phyloP scores from a whole-genome alignment of 345 rosid species.

The Ceriops zippeliana region DNA sequence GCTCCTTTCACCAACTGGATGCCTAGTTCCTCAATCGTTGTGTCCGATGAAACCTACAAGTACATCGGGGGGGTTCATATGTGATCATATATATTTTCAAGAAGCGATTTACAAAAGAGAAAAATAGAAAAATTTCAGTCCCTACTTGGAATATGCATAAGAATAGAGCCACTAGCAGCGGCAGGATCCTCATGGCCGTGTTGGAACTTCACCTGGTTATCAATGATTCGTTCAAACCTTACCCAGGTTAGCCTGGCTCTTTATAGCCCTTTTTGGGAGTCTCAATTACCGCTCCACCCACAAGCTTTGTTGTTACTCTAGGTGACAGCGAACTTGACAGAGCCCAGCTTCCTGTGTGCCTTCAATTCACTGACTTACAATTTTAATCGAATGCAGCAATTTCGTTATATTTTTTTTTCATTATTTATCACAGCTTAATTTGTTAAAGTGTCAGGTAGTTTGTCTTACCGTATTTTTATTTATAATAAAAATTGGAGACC shows the following conservation, averaged over 20 bases:
- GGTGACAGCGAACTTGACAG: background rate
- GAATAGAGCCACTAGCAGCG: constrained; percentile 26
- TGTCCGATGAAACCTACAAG: constrained; percentile 44
- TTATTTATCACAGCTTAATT: too few species aligned
- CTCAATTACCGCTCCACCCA: constrained; percentile 19
- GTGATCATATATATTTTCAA: background rate
- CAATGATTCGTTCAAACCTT: too few species aligned
- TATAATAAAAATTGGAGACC: too few species aligned
- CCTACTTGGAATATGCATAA: constrained; percentile 29
- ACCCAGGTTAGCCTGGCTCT: background rate
- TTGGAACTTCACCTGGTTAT: background rate
- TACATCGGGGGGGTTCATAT: background rate
- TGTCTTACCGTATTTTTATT: too few species aligned
- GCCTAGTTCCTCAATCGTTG: constrained; percentile 9
- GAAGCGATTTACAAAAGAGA: background rate
- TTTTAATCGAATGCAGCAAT: too few species aligned
- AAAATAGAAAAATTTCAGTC: background rate
- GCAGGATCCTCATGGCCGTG: constrained; percentile 24
- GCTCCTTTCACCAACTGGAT: constrained; percentile 37
- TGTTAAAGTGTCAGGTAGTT: too few species aligned
- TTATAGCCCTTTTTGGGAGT: constrained; percentile 12
- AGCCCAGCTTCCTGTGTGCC: too few species aligned
- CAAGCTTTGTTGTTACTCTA: background rate
- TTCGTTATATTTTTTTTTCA: too few species aligned
- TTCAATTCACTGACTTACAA: too few species aligned